Base-by-base conservation (phyloP, 225 moss, liverwort and hornwort genomes). In the Pseudoscleropodium purum region DNA sequence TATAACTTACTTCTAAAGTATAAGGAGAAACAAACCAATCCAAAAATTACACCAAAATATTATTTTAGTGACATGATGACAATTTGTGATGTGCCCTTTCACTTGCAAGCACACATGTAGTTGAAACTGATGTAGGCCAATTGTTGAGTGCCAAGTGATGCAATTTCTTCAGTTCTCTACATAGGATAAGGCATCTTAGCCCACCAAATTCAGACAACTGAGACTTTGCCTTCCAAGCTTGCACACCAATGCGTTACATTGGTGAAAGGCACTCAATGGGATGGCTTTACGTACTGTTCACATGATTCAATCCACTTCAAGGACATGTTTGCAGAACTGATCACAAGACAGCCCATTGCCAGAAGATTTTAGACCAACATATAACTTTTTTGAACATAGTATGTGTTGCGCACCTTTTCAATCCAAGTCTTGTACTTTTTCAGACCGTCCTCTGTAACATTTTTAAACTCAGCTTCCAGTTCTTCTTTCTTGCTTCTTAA, bases 401-500 rank as follows among this genome's bases (percentile, higher is more conserved):
- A 34, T 56, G 74, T 23, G n/a, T 61, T 72, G 33, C 76, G 21
- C 85, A 92, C 92, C 93, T 94, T 92, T 31, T 89, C 89, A 83
- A 87, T 80, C 94, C 93, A 92, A 31, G 84, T 62, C 89, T 92
- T 91, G 41, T 81, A 91, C 70, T 87, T 93, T 74, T 84, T 90
- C 67, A 94, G 81, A 74, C 93, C 72, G 11, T 92, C 94, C 70
- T 92, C 92, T 61, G 89, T 89, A 67, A 83, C 89, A 79, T 90
- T 94, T 66, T 87, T 93, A 3, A 93, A 84, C 86, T 93, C 94
- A 81, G 86, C 88, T 91, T 92, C 92, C 33, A 94, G 86, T 88
- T 93, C 93, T 63, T 90, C 94, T 84, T 92, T 94, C 81, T 92
- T 93, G 75, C 86, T 87, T 84, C 52, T 92, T 11, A 94, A 84